Evolutionary conservation across 2,329 filamentous ascomycete genomes (phyloP), one percentile per base, ranked within the genome.

Genomic region (Cercospora zeina): DNA sequence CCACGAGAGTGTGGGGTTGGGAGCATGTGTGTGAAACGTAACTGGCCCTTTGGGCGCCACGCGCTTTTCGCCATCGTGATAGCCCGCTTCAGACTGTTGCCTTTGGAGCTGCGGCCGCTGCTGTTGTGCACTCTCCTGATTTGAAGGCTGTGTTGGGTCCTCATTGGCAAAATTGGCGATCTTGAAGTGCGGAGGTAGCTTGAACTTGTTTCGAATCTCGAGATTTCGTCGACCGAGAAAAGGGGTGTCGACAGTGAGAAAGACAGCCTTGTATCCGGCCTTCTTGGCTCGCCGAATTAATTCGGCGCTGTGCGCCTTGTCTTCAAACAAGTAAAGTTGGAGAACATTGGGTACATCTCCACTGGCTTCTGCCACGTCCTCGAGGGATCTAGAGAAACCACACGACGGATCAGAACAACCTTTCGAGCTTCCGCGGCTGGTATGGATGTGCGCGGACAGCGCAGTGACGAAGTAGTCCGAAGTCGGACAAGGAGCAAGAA

Each of bases 211-310:
- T 9, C 82, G 77, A 54, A 81, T 80, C 66, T 86, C 83, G 36
- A 83, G 80, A 16, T 84, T 75, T 1, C 84, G 76, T 11, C 79
- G 76, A 0, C 83, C 84, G 0, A 86, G 75, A 6, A 83, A 78
- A 0, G 84, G 83, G 0, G 80, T 79, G 62, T 87, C 84, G 1
- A 85, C 82, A 0, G 83, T 82, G 2, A 87, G 71, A 55, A 86
- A 80, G 3, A 86, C 72, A 0, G 83, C 83, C 64, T 83, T 83
- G 72, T 81, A 85, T 2, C 82, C 82, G 1, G 73, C 73, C 58
- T 70, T 69, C 65, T 74, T 75, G 13, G 74, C 74, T 11, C 73
- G 67, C 37, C 67, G 65, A 47, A 76, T 72, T 31, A 73, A 58
- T 68, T 77, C 65, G 62, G 79, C 77, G 72, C 71, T 84, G 78